These are phyloP conservation scores for Aulographum hederae DNA, from an alignment of 2,329 filamentous ascomycete species.

Conservation along the genomic window DNA sequence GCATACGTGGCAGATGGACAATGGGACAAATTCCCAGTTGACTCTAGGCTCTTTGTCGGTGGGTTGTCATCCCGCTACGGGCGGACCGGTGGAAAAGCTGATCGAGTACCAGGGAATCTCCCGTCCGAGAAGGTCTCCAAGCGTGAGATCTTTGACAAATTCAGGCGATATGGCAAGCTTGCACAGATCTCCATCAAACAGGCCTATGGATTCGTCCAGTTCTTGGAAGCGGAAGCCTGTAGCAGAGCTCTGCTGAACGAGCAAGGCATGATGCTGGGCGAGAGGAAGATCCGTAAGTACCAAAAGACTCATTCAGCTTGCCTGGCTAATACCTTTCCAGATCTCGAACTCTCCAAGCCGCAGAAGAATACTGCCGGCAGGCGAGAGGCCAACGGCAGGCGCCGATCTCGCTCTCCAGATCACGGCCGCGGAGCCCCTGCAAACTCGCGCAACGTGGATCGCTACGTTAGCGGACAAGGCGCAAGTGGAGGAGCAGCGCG, in stretches of 20 bases:
- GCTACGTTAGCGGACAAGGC: slow-evolving; percentile 17
- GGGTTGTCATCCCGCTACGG: not conserved
- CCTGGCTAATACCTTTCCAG: slow-evolving; percentile 26
- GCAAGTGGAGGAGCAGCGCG: slow-evolving; percentile 18
- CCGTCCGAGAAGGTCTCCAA: slow-evolving; percentile 88
- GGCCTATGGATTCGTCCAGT: slow-evolving; percentile 93
- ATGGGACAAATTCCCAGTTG: slow-evolving; percentile 65
- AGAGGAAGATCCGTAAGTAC: slow-evolving; percentile 83
- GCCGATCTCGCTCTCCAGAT: slow-evolving; percentile 47
- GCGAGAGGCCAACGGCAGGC: slow-evolving; percentile 21
- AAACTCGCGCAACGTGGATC: slow-evolving; percentile 31
- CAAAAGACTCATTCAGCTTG: slow-evolving; percentile 5
- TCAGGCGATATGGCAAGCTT: slow-evolving; percentile 67
- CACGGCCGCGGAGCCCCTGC: slow-evolving; percentile 27
- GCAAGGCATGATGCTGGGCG: slow-evolving; percentile 65
- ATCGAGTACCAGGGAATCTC: slow-evolving; percentile 63
- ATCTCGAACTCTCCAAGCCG: slow-evolving; percentile 76
- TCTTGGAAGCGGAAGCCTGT: slow-evolving; percentile 60
- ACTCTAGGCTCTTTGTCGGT: slow-evolving; percentile 70
- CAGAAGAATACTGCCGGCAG: slow-evolving; percentile 40
- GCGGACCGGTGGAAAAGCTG: not conserved
- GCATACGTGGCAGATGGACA: slow-evolving; percentile 59
- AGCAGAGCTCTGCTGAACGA: slow-evolving; percentile 55
- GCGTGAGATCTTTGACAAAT: slow-evolving; percentile 80
- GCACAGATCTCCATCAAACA: slow-evolving; percentile 95